These are phyloP conservation scores for Diaporthe helianthi DNA, from an alignment of 2,329 filamentous ascomycete species.

Conservation along the genomic window DNA sequence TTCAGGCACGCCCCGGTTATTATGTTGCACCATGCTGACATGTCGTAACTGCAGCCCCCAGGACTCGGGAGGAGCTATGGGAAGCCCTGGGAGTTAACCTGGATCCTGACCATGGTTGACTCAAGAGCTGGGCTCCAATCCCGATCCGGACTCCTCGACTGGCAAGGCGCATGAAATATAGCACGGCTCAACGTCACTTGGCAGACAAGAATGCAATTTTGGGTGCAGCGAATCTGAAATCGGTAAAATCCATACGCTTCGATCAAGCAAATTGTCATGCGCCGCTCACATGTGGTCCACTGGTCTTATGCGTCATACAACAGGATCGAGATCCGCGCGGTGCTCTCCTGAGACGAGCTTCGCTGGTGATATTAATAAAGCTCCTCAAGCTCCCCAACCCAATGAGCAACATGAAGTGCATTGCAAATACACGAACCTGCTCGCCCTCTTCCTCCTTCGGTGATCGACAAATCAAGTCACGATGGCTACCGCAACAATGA, in stretches of 20 bases:
- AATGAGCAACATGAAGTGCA: not conserved
- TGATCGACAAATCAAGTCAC: not conserved
- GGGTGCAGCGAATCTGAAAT: not conserved
- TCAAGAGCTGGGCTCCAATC: constrained; percentile 4
- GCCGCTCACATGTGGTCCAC: not conserved
- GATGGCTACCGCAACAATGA: constrained; percentile 26
- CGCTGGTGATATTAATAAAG: not conserved
- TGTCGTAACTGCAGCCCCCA: not conserved
- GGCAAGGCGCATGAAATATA: constrained; percentile 2
- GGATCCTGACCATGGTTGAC: not conserved
- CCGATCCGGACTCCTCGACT: not conserved
- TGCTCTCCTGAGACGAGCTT: not conserved
- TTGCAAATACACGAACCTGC: not conserved
- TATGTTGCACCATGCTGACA: not conserved
- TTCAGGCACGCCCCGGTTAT: not conserved
- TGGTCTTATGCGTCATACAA: not conserved
- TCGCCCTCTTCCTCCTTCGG: not conserved
- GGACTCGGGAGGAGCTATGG: not conserved
- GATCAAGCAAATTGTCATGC: constrained; percentile 1
- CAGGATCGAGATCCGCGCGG: constrained; percentile 5
- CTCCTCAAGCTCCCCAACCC: not conserved
- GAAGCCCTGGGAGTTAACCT: not conserved
- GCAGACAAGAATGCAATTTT: constrained; percentile 11
- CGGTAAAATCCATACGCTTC: not conserved
- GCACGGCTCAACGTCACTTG: constrained; percentile 7